Base-by-base conservation (phyloP, 306 rosid species). In the Begonia masoniana region DNA sequence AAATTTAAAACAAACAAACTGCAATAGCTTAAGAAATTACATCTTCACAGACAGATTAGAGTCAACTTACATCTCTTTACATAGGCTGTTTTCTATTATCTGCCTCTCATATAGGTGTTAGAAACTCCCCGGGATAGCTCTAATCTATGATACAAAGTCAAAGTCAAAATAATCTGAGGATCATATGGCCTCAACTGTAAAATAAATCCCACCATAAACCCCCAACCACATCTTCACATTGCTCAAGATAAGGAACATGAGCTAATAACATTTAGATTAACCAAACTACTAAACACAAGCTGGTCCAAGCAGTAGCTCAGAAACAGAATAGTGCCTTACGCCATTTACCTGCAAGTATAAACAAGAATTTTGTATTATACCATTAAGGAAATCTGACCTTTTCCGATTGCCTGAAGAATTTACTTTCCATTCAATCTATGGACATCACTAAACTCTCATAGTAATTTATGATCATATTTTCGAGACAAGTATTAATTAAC, bases 141-240 rank as follows among this genome's bases (percentile, higher is more conserved):
- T 83, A 84, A 67, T 78, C 94, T 81, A 82, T 55, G 43, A 65
- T 58, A 67, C 39, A 31, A 31, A 71, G 81, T 80, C 80, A 76
- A 76, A 85, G 76, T 70, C 70, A 65, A 61, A 64, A 66, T 48
- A 69, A 65, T 54, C 71, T 70, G 48, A 65, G 35, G 53, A 52
- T 24, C 65, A 63, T n/a, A n/a, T 50, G 55, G 78, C 47, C 63
- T 64, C 65, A 64, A 51, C 26, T 52, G 62, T 68, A 69, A 71
- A 69, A 70, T 69, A 70, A 19, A 67, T 61, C 65, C 57, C 59
- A 76, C 72, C 84, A 65, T 46, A 71, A 58, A 16, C 65, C 65
- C 51, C 69, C 41, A 10, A 59, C 62, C 49, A 66, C 51, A 21
- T 56, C 56, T 59, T 71, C 71, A 57, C 60, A 26, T 51, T 50